phyloP scores from a whole-genome alignment of 1,284 basidiomycete genomes.

The Rhodotorula sp. region DNA sequence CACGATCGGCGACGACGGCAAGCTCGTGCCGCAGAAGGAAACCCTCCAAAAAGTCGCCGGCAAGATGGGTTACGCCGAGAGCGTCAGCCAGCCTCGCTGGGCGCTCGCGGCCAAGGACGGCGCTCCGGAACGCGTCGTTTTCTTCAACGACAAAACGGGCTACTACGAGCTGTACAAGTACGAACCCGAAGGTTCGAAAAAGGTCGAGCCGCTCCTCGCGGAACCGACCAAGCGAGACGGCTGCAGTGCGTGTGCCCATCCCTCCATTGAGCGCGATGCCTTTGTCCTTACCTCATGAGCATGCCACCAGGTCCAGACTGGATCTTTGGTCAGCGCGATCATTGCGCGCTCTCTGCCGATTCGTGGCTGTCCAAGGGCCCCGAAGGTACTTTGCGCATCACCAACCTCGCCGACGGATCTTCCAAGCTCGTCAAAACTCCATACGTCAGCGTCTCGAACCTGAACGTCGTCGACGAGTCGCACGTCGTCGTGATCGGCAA shows the following conservation, averaged over 20 bases:
- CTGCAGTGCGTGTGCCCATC: constrained; percentile 13
- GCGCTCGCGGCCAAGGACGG: constrained; percentile 38
- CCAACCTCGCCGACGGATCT: constrained; percentile 30
- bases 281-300: no score
- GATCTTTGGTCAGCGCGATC: constrained; percentile 58
- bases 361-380: constrained; percentile 57
- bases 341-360: constrained; percentile 56
- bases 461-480: constrained; percentile 52
- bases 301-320: constrained; percentile 60
- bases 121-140: constrained; percentile 58
- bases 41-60: constrained; percentile 32
- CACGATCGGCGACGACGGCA: constrained; percentile 7
- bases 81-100: constrained; percentile 57
- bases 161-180: constrained; percentile 69
- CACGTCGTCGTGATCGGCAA: constrained; percentile 48
- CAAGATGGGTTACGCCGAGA: constrained; percentile 34
- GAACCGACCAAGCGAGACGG: constrained; percentile 57
- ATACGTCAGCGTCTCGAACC: constrained; percentile 54
- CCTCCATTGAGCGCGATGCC: no score
- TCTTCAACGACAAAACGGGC: constrained; percentile 66
- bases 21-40: constrained; percentile 11
- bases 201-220: constrained; percentile 53
- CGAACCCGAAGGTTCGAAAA: constrained; percentile 46
- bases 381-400: constrained; percentile 52
- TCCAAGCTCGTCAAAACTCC: constrained; percentile 53